These are phyloP conservation scores for Cucurbitaria berberidis DNA, from an alignment of 2,329 filamentous ascomycete species.

Conservation along the genomic window DNA sequence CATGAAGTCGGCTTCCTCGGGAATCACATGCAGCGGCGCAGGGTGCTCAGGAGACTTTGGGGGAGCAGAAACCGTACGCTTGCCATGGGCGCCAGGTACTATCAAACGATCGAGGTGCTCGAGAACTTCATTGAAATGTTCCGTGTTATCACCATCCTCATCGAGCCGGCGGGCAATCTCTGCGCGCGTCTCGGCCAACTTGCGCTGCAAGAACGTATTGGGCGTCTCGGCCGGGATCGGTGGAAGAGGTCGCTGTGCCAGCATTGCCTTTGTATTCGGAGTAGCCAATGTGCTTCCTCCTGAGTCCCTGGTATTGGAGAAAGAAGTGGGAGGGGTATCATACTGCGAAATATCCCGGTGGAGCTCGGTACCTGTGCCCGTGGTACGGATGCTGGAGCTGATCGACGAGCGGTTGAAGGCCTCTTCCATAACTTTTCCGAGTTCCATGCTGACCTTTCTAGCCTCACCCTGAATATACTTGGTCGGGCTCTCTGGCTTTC, in stretches of 20 bases:
- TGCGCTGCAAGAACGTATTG: slow-evolving; percentile 60
- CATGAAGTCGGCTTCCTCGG: too few relatives aligned
- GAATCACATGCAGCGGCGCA: slow-evolving; percentile 57
- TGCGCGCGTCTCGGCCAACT: slow-evolving; percentile 64
- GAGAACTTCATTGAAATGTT: slow-evolving; percentile 65
- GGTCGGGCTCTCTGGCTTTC: slow-evolving; percentile 54
- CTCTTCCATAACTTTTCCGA: slow-evolving; percentile 89
- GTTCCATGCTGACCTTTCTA: slow-evolving; percentile 80
- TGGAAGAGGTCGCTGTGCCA: slow-evolving; percentile 53
- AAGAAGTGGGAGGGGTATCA: slow-evolving; percentile 61
- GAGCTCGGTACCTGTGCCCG: slow-evolving; percentile 23
- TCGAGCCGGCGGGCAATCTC: slow-evolving; percentile 61
- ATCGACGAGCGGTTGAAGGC: slow-evolving; percentile 78
- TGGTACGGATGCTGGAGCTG: slow-evolving; percentile 58
- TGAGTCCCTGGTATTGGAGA: slow-evolving; percentile 49
- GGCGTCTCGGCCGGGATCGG: slow-evolving; percentile 56
- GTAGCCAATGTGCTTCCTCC: slow-evolving; percentile 37
- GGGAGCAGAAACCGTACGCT: slow-evolving; percentile 57
- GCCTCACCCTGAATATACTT: slow-evolving; percentile 76
- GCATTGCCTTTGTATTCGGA: slow-evolving; percentile 31
- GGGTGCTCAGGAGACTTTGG: slow-evolving; percentile 37
- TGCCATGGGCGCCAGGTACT: slow-evolving; percentile 47
- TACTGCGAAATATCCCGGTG: slow-evolving; percentile 44
- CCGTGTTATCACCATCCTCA: slow-evolving; percentile 54
- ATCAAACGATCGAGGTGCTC: slow-evolving; percentile 65